Conservation (phyloP, 2,329 filamentous ascomycete genomes). For the Coniochaeta hoffmannii region DNA sequence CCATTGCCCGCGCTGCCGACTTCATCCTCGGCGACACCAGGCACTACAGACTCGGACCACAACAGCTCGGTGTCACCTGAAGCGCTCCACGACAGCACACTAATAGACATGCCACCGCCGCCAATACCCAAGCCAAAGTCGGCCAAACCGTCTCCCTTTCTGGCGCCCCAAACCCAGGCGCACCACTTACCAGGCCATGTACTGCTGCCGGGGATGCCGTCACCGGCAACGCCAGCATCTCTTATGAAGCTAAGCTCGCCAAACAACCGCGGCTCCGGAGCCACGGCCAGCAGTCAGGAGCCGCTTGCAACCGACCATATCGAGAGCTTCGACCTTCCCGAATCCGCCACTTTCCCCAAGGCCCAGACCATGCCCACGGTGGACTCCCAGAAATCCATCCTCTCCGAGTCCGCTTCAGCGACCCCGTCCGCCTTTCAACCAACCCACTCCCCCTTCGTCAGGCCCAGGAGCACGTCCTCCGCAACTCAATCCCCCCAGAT, state of each 20-base stretch:
- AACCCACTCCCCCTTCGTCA: slow-evolving; percentile 38
- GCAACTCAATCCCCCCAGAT: slow-evolving; percentile 61
- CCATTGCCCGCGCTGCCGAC: slow-evolving; percentile 17
- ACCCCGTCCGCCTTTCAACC: slow-evolving; percentile 45
- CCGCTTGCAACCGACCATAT: slow-evolving; percentile 43
- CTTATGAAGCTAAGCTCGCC: slow-evolving; percentile 68
- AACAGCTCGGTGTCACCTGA: slow-evolving; percentile 60
- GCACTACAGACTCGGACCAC: slow-evolving; percentile 53
- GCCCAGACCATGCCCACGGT: slow-evolving; percentile 37
- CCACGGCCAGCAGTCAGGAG: slow-evolving; percentile 27
- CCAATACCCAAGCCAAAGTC: slow-evolving; percentile 60
- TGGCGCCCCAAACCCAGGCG: slow-evolving; percentile 43
- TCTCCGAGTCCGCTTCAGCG: slow-evolving; percentile 28
- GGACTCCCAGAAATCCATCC: slow-evolving; percentile 3
- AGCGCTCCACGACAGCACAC: slow-evolving; percentile 41
- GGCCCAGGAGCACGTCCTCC: slow-evolving; percentile 34
- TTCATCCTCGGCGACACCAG: slow-evolving; percentile 26
- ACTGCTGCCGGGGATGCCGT: slow-evolving; percentile 28
- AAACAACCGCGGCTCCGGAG: slow-evolving; percentile 38
- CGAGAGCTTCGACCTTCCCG: slow-evolving; percentile 61
- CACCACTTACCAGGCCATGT: neutral
- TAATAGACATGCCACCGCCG: slow-evolving; percentile 50
- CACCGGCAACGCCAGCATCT: slow-evolving; percentile 79
- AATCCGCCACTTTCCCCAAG: slow-evolving; percentile 49
- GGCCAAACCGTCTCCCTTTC: slow-evolving; percentile 59